Evolutionary conservation across 306 rosid genomes (phyloP).

Genomic region (Prosopis cineraria): DNA sequence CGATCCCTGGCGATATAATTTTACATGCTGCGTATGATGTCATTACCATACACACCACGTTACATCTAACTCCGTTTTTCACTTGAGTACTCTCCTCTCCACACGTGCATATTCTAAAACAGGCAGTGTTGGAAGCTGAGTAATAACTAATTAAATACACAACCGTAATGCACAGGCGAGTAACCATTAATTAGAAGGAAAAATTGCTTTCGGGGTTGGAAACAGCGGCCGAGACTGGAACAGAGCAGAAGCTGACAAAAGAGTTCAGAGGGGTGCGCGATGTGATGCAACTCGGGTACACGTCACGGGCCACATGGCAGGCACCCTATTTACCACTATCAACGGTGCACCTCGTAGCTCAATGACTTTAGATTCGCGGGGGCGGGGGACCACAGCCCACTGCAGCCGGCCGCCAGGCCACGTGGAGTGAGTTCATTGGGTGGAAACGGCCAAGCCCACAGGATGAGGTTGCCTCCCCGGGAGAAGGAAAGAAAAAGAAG

Average conservation of each 20-base stretch:
- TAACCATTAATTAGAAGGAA: too few species aligned
- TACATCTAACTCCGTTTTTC: too few species aligned
- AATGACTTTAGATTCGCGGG: not conserved
- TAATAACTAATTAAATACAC: too few species aligned
- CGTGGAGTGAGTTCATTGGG: constrained; percentile 6
- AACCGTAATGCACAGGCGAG: too few species aligned
- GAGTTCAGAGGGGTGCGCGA: constrained; percentile 21
- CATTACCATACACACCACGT: too few species aligned
- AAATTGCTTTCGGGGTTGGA: not conserved
- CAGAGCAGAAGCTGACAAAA: not conserved
- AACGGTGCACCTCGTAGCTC: constrained; percentile 47
- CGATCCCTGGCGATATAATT: too few species aligned
- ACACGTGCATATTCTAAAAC: not conserved
- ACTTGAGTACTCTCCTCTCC: too few species aligned
- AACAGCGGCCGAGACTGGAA: not conserved
- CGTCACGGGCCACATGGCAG: constrained; percentile 52
- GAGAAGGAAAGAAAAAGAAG: constrained; percentile 49
- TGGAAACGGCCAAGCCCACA: not conserved
- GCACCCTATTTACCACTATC: constrained; percentile 64
- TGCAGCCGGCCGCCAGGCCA: not conserved
- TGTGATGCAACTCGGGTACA: constrained; percentile 33
- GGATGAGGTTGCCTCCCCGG: constrained; percentile 40
- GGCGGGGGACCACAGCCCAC: constrained; percentile 52
- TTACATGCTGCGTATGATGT: too few species aligned
- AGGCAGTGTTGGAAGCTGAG: too few species aligned